Conservation (phyloP, 2,329 filamentous ascomycete species). For the Drechslerella coelobrocha region DNA sequence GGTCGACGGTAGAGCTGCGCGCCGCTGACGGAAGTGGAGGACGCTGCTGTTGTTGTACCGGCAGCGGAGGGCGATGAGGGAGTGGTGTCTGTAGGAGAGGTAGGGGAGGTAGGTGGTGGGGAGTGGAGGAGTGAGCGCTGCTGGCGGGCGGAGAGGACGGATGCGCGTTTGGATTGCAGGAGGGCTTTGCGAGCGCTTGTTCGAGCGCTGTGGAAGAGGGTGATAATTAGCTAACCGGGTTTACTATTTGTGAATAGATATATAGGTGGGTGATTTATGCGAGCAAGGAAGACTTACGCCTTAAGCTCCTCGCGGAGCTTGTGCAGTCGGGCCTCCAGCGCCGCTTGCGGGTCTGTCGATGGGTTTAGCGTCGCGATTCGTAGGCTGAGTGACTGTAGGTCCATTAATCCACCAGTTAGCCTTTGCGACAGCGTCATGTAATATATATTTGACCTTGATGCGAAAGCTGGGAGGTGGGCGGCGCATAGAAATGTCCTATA, state of each 20-base stretch:
- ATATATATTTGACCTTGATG: too few relatives aligned
- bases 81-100: neutral
- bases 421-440: too few relatives aligned
- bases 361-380: constrained; percentile 67
- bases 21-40: constrained; percentile 12
- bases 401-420: constrained; percentile 66
- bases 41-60: neutral
- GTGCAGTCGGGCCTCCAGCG: constrained; percentile 71
- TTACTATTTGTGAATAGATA: too few relatives aligned
- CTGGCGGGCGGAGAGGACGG: constrained; percentile 28
- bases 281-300: constrained; percentile 62
- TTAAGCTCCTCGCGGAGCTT: constrained; percentile 74
- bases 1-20: constrained; percentile 56
- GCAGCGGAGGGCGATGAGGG: neutral
- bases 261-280: constrained; percentile 19
- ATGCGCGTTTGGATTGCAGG: constrained; percentile 36
- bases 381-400: constrained; percentile 66
- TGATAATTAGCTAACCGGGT: too few relatives aligned
- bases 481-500: constrained; percentile 59
- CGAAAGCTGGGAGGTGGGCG: too few relatives aligned
- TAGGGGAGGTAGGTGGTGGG: neutral
- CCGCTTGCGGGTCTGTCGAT: constrained; percentile 59
- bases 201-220: constrained; percentile 12
- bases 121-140: constrained; percentile 49
- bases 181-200: constrained; percentile 40